Percentiles rank a stretch among this genome's conserved stretches.
phyloP scores from a whole-genome alignment of 441 rosid genomes.

The Erysimum cheiri region DNA sequence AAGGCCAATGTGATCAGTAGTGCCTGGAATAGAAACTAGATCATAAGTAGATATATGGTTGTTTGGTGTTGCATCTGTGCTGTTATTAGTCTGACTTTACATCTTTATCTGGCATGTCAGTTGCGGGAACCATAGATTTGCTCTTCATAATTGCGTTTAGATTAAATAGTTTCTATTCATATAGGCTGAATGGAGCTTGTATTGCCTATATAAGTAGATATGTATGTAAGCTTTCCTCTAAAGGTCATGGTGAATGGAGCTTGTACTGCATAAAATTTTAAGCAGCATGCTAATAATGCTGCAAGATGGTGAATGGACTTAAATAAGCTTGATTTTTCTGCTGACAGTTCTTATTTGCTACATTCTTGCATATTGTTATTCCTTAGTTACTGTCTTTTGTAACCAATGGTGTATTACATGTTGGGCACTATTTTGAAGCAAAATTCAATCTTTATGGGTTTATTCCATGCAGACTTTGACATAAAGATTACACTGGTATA shows the following conservation, averaged over 20 bases:
- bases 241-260: neutral
- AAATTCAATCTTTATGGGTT: neutral
- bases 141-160: constrained; percentile 17
- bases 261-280: neutral
- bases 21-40: constrained; percentile 6
- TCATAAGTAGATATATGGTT: neutral
- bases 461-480: neutral
- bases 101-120: constrained; percentile 5
- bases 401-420: neutral
- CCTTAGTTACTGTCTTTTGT: neutral
- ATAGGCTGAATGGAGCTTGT: neutral
- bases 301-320: constrained; percentile 25
- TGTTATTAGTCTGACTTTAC: neutral
- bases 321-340: neutral
- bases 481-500: neutral
- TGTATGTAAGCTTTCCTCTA: neutral
- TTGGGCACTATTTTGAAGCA: neutral
- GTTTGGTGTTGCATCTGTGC: neutral
- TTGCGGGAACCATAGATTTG: constrained; percentile 4
- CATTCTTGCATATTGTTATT: neutral
- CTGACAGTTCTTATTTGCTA: constrained; percentile 1
- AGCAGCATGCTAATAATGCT: constrained; percentile 5
- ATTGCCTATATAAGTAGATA: neutral
- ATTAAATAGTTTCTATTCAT: constrained; percentile 8
- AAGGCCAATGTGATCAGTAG: neutral